Base-by-base conservation (phyloP, 2,329 filamentous ascomycete genomes). In the Aspergillus neotritici region DNA sequence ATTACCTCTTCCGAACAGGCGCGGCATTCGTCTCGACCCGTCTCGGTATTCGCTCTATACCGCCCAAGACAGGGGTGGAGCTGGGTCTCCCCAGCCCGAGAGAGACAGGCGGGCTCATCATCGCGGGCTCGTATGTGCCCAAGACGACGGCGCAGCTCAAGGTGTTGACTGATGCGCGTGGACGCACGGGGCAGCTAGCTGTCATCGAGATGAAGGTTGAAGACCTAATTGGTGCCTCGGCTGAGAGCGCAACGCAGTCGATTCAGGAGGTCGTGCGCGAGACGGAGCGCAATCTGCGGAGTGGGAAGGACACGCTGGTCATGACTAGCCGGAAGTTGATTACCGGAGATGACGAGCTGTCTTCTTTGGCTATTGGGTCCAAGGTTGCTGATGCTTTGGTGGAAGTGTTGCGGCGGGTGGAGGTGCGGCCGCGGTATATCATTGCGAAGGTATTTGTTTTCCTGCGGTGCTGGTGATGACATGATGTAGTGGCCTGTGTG, bases 241-340 rank as follows among this genome's bases (percentile, higher is more conserved):
- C 54, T 2, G 51, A 56, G 10, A 55, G 42, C 8, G 55, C 53
- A 1, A n/a, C 47, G 0, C 50, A 60, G 4, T 40, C 49, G 6
- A 37, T 62, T 4, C 12, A 44, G 1, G 56, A 60, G 0, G 56
- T 64, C 1, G 58, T 65, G 0, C 53, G 54, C 2, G 56, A 70
- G 14, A 64, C 72, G 0, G 68, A 72, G 2, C 42, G 59, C 1
- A 52, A 70, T 33, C 66, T 80, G 5, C 50, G 55, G 2, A 50
- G 62, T 2, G 75, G 76, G 0, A 65, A 70, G 31, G 77, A 82
- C 38, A 75, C 79, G 1, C 62, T 82, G 0, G 63, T 81, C 29
- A 82, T 81, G 77, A 82, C 79, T 0, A 78, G 75, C 31, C 68
- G 78, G 1, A 68, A 72, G 30, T 60, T 82, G 0, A 65, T 81